Evolutionary conservation across 768 basidiomycete genomes (phyloP), one percentile per base, ranked within the genome.

Genomic region (Termitomyces sp.): DNA sequence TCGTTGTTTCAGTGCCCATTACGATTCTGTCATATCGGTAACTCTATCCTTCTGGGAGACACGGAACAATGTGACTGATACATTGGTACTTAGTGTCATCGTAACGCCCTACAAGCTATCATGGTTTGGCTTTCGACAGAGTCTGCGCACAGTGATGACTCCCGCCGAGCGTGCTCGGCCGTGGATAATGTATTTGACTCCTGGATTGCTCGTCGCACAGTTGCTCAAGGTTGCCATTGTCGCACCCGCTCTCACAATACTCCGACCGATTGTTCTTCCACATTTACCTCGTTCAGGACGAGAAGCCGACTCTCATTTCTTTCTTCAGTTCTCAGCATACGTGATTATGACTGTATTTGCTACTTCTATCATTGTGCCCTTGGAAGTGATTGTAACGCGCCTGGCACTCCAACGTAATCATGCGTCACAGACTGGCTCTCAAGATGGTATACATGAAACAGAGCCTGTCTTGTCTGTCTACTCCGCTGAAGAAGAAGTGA

Each of bases 381-480:
- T 93, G 36, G 90, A 92, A 66, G 87, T 92, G 26, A 87, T 92
- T 47, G 68, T 82, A 14, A 87, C 86, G 9, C 77, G 89, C 43
- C 78, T 92, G 3, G 86, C 90, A 22, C 85, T 92, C 56, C 91
- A 92, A 65, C 81, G 90, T 50, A 92, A 92, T 60, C 90, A 91
- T 61, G 82, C 83, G 4, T 42, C 46, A 8, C 82, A 83, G 16
- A 82, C 85, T 0, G 80, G 85, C 24, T 70, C 81, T 35, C 43
- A 51, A 3, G 40, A 50, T 3, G 20, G 2, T 42, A 16, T 40
- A 4, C 30, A 26, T 13, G 33, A 38, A 28, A 14, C 26, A 22
- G 52, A 53, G 9, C n/a, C 36, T 32, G 22, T 4, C 7, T 10
- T 48, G 10, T 18, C 58, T 18, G 38, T 54, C 24, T 58, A 58